These are phyloP conservation scores for Eucalyptus victrix DNA, from an alignment of 345 rosid species.

Conservation along the genomic window DNA sequence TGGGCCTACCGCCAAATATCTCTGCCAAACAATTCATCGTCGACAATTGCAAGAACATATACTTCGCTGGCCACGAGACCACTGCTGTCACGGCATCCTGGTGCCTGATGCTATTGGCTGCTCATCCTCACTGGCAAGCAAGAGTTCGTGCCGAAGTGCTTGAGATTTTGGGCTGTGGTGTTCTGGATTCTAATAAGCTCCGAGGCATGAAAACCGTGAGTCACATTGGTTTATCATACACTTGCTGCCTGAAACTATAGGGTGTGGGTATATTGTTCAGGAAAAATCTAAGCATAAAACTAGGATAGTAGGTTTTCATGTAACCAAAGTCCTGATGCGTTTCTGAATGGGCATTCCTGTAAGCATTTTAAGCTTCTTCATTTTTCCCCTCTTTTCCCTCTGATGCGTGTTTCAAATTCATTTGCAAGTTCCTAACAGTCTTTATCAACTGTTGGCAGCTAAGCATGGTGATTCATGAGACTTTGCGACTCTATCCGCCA, in stretches of 20 bases:
- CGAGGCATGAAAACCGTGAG: conserved; percentile 12
- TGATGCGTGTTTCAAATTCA: background rate
- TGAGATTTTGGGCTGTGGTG: background rate
- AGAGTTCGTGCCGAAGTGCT: conserved; percentile 25
- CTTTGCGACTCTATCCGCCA: conserved; percentile 24
- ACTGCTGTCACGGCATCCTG: conserved; percentile 21
- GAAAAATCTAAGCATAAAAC: background rate
- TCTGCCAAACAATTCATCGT: conserved; percentile 15
- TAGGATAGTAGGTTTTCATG: background rate
- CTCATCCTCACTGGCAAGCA: conserved; percentile 36
- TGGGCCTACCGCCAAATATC: background rate
- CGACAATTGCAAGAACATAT: conserved; percentile 41
- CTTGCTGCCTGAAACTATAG: background rate
- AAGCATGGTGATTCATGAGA: conserved; percentile 20
- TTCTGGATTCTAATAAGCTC: conserved; percentile 5
- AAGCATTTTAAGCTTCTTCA: background rate
- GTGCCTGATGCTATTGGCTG: conserved; percentile 19
- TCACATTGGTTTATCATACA: background rate
- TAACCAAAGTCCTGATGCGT: background rate
- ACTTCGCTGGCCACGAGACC: conserved; percentile 42
- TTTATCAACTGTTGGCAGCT: conserved; percentile 1
- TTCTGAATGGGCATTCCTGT: background rate
- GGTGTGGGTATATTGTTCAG: background rate
- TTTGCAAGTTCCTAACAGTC: background rate
- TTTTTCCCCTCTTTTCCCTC: background rate